These are phyloP conservation scores for Epichloe aotearoae DNA, from an alignment of 2,329 filamentous ascomycete genomes.

Conservation along the genomic window DNA sequence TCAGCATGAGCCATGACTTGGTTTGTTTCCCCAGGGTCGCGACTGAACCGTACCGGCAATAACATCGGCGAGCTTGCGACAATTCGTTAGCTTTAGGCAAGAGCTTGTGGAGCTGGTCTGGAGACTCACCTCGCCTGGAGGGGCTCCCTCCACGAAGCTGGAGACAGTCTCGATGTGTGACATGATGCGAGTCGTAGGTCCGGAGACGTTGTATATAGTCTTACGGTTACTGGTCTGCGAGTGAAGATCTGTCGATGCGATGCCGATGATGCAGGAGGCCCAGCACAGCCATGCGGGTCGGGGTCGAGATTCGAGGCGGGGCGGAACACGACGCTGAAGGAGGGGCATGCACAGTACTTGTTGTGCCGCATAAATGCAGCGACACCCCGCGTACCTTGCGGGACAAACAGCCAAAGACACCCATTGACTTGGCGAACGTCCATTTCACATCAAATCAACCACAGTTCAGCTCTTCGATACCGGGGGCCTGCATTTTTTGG, in stretches of 20 bases:
- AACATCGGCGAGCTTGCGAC: conserved; percentile 70
- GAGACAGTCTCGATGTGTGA: conserved; percentile 40
- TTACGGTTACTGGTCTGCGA: background rate
- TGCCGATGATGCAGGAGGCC: conserved; percentile 1
- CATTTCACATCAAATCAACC: background rate
- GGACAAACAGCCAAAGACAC: background rate
- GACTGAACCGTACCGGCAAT: conserved; percentile 52
- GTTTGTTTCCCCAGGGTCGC: background rate
- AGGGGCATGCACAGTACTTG: background rate
- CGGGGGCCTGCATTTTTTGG: too few relatives aligned
- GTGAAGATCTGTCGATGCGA: background rate
- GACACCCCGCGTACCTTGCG: background rate
- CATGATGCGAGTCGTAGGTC: conserved; percentile 13
- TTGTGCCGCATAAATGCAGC: background rate
- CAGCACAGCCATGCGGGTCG: background rate
- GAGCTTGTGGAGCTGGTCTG: conserved; percentile 5
- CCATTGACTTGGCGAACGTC: background rate
- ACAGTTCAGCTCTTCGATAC: too few relatives aligned
- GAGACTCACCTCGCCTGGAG: conserved; percentile 76
- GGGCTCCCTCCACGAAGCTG: conserved; percentile 86
- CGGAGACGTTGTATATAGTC: background rate
- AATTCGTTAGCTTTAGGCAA: conserved; percentile 15
- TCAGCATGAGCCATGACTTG: background rate
- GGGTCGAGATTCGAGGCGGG: conserved; percentile 10
- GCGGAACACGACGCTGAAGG: conserved; percentile 4